Evolutionary conservation across 2,329 filamentous ascomycete species (phyloP).

Genomic region (Septoria linicola): DNA sequence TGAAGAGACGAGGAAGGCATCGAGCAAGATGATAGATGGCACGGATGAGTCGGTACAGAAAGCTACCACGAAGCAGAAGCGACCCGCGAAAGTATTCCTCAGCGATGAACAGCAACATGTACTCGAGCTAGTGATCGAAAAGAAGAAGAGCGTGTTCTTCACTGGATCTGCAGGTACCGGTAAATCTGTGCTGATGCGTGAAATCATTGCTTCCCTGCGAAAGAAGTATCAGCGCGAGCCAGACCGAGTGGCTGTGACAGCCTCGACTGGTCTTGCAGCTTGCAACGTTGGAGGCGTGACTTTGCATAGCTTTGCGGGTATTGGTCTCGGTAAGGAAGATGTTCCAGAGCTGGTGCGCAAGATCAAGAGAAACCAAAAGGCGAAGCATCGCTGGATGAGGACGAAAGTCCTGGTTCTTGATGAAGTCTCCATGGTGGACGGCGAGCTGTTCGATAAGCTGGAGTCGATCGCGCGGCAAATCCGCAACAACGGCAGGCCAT

Average conservation of each 20-base stretch:
- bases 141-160: constrained; percentile 90
- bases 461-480: constrained; percentile 81
- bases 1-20: constrained; percentile 59
- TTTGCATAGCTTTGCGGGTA: constrained; percentile 91
- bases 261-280: constrained; percentile 90
- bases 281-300: constrained; percentile 97
- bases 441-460: constrained; percentile 93
- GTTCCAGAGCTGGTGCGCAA: constrained; percentile 80
- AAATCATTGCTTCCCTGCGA: constrained; percentile 80
- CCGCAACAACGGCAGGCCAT: constrained; percentile 86
- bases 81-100: constrained; percentile 63
- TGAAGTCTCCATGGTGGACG: constrained; percentile 98
- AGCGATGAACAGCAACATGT: constrained; percentile 86
- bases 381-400: constrained; percentile 81
- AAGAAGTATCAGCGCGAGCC: constrained; percentile 73
- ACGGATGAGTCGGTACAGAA: constrained; percentile 51
- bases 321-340: constrained; percentile 89
- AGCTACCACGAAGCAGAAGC: constrained; percentile 45
- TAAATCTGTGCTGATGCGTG: constrained; percentile 91
- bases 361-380: constrained; percentile 83
- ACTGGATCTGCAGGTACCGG: constrained; percentile 92
- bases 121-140: constrained; percentile 74
- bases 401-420: constrained; percentile 89
- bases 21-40: constrained; percentile 44
- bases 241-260: constrained; percentile 87